A percentile compares a stretch with the other conserved stretches of the same genome.
Evolutionary conservation across 306 rosid species (phyloP).

Genomic region (Lablab purpureus): DNA sequence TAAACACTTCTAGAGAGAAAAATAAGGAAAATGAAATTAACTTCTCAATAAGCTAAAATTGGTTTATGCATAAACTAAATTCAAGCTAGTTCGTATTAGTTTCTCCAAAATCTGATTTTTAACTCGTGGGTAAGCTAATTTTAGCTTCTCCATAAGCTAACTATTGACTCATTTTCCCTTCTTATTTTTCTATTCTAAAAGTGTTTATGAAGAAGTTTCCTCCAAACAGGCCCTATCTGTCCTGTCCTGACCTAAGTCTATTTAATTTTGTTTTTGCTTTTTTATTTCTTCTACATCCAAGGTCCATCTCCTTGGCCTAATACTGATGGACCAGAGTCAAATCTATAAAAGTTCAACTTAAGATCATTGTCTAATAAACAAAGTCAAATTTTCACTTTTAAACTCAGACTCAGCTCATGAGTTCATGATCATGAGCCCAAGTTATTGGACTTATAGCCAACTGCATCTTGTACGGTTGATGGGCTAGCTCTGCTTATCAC

Average conservation of each 20-base stretch:
- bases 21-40: too few species aligned
- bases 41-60: too few species aligned
- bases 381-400: neutral
- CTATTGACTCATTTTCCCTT: too few species aligned
- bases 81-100: too few species aligned
- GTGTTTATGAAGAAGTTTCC: too few species aligned
- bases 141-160: too few species aligned
- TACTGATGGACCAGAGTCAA: neutral
- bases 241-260: neutral
- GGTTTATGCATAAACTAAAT: too few species aligned
- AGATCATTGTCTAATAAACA: conserved; percentile 1
- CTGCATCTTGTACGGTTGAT: neutral
- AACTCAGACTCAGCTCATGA: conserved; percentile 1
- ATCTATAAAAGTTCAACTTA: neutral
- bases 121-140: too few species aligned
- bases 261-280: neutral
- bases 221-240: too few species aligned
- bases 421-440: neutral
- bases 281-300: neutral
- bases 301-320: neutral
- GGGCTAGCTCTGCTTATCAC: neutral
- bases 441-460: conserved; percentile 3
- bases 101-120: too few species aligned
- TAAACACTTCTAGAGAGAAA: too few species aligned
- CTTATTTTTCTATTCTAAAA: too few species aligned